These are phyloP conservation scores for Penicillium sp. DNA, from an alignment of 2,329 filamentous ascomycete species.

Conservation along the genomic window DNA sequence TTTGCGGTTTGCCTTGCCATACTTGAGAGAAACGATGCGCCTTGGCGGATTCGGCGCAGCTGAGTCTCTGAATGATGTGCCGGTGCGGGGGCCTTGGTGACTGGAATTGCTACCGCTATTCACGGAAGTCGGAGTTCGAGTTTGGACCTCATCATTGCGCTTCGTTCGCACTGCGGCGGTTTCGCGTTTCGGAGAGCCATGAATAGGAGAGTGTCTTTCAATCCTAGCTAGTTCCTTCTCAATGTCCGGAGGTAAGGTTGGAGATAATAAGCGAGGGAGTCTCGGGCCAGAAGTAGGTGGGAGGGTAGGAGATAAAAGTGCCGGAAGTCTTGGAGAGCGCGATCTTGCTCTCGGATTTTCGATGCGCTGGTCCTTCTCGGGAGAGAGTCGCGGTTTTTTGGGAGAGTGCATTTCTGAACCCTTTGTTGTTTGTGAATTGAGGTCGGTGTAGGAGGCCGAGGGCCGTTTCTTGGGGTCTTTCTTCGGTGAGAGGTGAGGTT, in stretches of 20 bases:
- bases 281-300: conserved; percentile 48
- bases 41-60: conserved; percentile 25
- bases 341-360: conserved; percentile 31
- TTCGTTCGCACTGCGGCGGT: conserved; percentile 20
- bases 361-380: conserved; percentile 30
- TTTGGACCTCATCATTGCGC: conserved; percentile 9
- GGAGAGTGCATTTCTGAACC: conserved; percentile 32
- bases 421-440: conserved; percentile 18
- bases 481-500: conserved; percentile 17
- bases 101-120: conserved; percentile 14
- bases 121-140: conserved; percentile 5
- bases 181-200: conserved; percentile 27
- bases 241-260: conserved; percentile 60
- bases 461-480: conserved; percentile 34
- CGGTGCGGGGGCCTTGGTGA: conserved; percentile 8
- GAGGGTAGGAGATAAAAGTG: conserved; percentile 45
- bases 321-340: conserved; percentile 36
- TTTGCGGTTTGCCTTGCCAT: conserved; percentile 54
- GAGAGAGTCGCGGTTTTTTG: conserved; percentile 48
- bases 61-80: conserved; percentile 12
- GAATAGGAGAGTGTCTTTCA: conserved; percentile 37
- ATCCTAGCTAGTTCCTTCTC: conserved; percentile 56
- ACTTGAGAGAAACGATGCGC: conserved; percentile 56
- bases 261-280: conserved; percentile 61
- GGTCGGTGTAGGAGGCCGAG: conserved; percentile 26